phyloP scores from a whole-genome alignment of 495 filamentous ascomycete genomes.

The Beverwykella pulmonaria region DNA sequence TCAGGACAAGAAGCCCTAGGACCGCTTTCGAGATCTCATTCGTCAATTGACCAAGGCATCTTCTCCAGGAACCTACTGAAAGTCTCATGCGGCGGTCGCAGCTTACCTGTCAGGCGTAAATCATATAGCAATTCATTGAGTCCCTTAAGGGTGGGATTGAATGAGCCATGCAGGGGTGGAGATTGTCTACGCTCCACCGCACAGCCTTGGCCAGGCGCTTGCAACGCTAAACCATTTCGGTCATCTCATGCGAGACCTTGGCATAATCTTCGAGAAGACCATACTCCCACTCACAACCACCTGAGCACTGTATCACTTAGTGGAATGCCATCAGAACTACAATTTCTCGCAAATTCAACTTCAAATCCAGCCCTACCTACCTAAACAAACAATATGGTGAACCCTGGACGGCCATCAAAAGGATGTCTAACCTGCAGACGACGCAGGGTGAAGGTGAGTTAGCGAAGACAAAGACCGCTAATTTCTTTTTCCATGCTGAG shows the following conservation, averaged over 20 bases:
- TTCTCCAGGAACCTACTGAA: too few relatives aligned
- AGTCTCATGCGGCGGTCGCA: too few relatives aligned
- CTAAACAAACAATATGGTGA: slow-evolving; percentile 1
- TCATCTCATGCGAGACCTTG: not conserved
- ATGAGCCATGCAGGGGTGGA: too few relatives aligned
- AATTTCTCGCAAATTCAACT: not conserved
- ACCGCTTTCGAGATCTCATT: too few relatives aligned
- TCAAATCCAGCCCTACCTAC: not conserved
- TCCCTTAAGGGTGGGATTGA: not conserved
- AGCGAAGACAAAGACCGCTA: not conserved
- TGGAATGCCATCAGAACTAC: not conserved
- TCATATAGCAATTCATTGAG: too few relatives aligned
- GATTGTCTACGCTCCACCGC: not conserved
- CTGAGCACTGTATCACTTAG: not conserved
- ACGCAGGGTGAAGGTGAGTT: slow-evolving; percentile 11
- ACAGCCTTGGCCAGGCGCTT: not conserved
- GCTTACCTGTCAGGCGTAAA: too few relatives aligned
- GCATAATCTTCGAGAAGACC: not conserved
- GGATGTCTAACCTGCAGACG: slow-evolving; percentile 9
- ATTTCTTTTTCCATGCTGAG: not conserved
- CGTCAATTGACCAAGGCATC: too few relatives aligned
- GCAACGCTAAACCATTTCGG: slow-evolving; percentile 10
- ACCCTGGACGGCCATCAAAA: slow-evolving; percentile 9
- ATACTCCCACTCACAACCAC: not conserved
- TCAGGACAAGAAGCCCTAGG: too few relatives aligned